Conservation (phyloP, 352 stramenopile genomes). For the Pythium brachiatum region DNA sequence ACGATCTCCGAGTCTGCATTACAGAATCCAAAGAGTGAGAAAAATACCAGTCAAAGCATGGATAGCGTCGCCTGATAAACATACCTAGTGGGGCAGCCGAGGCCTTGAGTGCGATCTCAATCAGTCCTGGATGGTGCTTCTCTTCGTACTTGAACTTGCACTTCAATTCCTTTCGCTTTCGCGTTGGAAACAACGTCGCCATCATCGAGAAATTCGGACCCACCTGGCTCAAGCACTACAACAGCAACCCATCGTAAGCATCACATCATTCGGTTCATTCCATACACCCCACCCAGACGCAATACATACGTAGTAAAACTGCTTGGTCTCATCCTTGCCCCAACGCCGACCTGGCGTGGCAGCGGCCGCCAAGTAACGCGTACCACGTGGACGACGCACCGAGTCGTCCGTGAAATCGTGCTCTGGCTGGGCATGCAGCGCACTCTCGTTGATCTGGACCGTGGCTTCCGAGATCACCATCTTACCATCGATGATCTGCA, state of each 20-base stretch:
- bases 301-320: conserved; percentile 80
- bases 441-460: conserved; percentile 58
- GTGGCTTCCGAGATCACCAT: conserved; percentile 79
- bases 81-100: conserved; percentile 59
- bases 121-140: conserved; percentile 67
- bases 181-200: conserved; percentile 78
- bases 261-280: background rate
- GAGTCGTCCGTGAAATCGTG: conserved; percentile 33
- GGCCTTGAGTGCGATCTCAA: conserved; percentile 77
- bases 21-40: background rate
- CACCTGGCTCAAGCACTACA: conserved; percentile 77
- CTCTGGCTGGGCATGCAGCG: conserved; percentile 22
- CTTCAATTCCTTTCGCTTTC: conserved; percentile 82
- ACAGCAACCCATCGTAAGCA: background rate
- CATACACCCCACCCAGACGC: background rate
- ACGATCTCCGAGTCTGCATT: conserved; percentile 70
- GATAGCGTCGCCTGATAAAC: background rate
- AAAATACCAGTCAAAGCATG: background rate
- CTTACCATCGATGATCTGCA: conserved; percentile 83
- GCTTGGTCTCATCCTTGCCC: conserved; percentile 82
- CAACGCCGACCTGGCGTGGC: conserved; percentile 59
- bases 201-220: conserved; percentile 87
- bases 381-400: conserved; percentile 30
- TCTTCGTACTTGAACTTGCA: conserved; percentile 89
- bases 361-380: conserved; percentile 40